Percentiles rank a stretch among this genome's conserved stretches.
Conservation (phyloP, 768 basidiomycete genomes). For the Tremella yokohamensis region DNA sequence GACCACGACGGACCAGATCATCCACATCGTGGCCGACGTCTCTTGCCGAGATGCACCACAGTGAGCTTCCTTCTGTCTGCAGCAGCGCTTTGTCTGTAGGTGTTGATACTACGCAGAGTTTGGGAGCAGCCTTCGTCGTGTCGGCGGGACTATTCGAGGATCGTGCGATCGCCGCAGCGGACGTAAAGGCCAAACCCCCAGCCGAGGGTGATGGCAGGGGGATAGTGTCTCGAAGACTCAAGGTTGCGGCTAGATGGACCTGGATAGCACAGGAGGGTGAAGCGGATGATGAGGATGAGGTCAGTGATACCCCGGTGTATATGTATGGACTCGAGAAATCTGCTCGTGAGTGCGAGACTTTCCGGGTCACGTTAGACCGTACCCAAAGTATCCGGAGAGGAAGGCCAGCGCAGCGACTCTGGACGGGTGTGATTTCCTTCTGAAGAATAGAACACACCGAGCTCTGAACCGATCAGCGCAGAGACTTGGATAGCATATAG, state of each 20-base stretch:
- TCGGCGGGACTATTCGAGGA: constrained; percentile 58
- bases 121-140: constrained; percentile 36
- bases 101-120: constrained; percentile 57
- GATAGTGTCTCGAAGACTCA: constrained; percentile 31
- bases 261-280: constrained; percentile 30
- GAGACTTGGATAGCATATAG: background rate
- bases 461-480: constrained; percentile 15
- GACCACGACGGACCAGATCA: constrained; percentile 66
- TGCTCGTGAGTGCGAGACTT: background rate
- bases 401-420: constrained; percentile 39
- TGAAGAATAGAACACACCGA: constrained; percentile 39
- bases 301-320: constrained; percentile 33
- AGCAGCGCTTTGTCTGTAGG: constrained; percentile 69
- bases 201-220: constrained; percentile 20
- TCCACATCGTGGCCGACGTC: constrained; percentile 79
- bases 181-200: constrained; percentile 38
- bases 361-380: background rate
- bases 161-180: constrained; percentile 28
- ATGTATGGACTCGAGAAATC: constrained; percentile 46
- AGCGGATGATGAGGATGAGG: constrained; percentile 9
- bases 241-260: constrained; percentile 38
- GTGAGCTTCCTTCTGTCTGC: constrained; percentile 65
- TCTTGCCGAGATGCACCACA: constrained; percentile 72
- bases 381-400: constrained; percentile 45
- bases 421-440: constrained; percentile 40